Evolutionary conservation across 176 grass and related monocot genomes (phyloP).

Genomic region (maize (Zea mays)): Zm-B73-REFERENCE-NAM-5.0 NC_050099.1:130911001-130911500

Average conservation of each 20-base stretch:
- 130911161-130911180: too few relatives aligned
- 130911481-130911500: constrained; percentile 10
- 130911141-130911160: too few relatives aligned
- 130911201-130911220: too few relatives aligned
- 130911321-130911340: background rate
- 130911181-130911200: too few relatives aligned
- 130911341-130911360: constrained; percentile 36
- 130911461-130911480: constrained; percentile 16
- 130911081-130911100: too few relatives aligned
- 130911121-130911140: too few relatives aligned
- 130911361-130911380: constrained; percentile 90
- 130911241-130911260: background rate
- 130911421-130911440: constrained; percentile 57
- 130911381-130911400: constrained; percentile 98
- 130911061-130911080: too few relatives aligned
- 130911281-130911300: background rate
- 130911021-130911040: too few relatives aligned
- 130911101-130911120: too few relatives aligned
- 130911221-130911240: too few relatives aligned
- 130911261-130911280: constrained; percentile 5
- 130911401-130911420: constrained; percentile 96
- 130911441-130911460: constrained; percentile 34
- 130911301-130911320: background rate
- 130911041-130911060: too few relatives aligned
- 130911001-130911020: too few relatives aligned